Base-by-base conservation (phyloP, 192 early-diverging fungal genomes). In the Backusella circina region DNA sequence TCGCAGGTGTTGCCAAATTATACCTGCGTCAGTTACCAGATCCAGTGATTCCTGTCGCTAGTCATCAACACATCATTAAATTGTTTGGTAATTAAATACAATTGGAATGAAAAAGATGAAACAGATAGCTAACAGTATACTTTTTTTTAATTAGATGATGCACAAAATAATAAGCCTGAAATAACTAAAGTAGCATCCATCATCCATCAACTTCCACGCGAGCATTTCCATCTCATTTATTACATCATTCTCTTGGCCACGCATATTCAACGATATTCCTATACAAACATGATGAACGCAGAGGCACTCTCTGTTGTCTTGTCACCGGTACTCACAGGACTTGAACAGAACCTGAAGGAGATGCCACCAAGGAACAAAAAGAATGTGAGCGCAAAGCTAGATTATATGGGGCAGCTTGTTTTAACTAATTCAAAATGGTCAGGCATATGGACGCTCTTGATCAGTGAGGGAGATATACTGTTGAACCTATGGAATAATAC, bases 221-320 rank as follows among this genome's bases (percentile, higher is more conserved):
- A 65, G 0, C 75, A 81, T 50, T 71, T 41, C 21, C 71, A 75
- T 39, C 35, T 81, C 32, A 50, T 77, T 8, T 70, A 77, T 21
- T 73, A 65, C 28, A 74, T 77, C 39, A 70, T 81, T 2, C 35
- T 30, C 4, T 31, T 81, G 5, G 39, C 68, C 2, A 38, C 67
- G 16, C 32, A n/a, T 31, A 77, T 81, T 18, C 72, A 75, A 65
- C 54, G 74, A 21, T 71, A 74, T 31, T 68, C 75, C 5, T 35
- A 81, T 35, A 37, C 70, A 16, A 81, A 81, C 61, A 69, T 71
- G 28, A 81, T 81, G 80, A 81, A 70, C 15, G 67, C 76, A 0
- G 80, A 81, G 57, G 80, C 80, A n/a, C 73, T 81, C 18, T 76
- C 80, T 1, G 67, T 81, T 32, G 76, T 81, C 1, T 50, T 81